Evolutionary conservation across 371 early-diverging fungal genomes (phyloP), one percentile per base, ranked within the genome.

Genomic region (Mortierella sp.): DNA sequence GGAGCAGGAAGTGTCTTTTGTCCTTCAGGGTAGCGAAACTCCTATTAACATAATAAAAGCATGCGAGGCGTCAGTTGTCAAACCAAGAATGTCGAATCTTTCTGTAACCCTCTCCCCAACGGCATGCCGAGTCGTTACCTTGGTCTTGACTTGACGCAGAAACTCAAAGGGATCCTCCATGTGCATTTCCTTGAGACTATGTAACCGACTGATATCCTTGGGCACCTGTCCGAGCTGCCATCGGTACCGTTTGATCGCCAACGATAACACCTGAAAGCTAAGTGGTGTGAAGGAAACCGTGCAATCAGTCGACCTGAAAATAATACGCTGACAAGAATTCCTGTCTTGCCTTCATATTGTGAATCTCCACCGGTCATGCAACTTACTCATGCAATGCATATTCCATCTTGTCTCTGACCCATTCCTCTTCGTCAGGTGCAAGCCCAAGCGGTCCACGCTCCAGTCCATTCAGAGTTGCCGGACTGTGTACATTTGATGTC

Each of bases 111-210:
- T 1, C 42, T 38, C 42, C 42, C 47, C 19, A 10, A 71, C 26
- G 5, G 1, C 2, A 26, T 6, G 26, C 24, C 7, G 38, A 3
- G 28, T 26, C 42, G 10, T 48, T 88, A 90, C 91, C 86, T 90
- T 91, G 26, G 63, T 58, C 79, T 90, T 91, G 42, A 93, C 65
- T 54, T 89, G 87, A 9, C 77, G 73, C 50, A 93, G 73, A 80
- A 92, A 93, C 21, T 88, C 88, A 81, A 89, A 89, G 10, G 93
- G 93, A 16, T 90, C 89, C 0, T 82, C 74, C 34, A 91, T 72
- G 16, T 92, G 92, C 72, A 88, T 88, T 52, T 86, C 76, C 73
- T 93, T 93, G 21, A 93, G 76, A 11, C 73, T 76, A 44, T 88
- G 75, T 26, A 93, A 76, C 3, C 82, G 79, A 45, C 88, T 77